A percentile compares a stretch with the other conserved stretches of the same genome.
Conservation (phyloP, 768 basidiomycete species). For the Boletus vinaceobasis region DNA sequence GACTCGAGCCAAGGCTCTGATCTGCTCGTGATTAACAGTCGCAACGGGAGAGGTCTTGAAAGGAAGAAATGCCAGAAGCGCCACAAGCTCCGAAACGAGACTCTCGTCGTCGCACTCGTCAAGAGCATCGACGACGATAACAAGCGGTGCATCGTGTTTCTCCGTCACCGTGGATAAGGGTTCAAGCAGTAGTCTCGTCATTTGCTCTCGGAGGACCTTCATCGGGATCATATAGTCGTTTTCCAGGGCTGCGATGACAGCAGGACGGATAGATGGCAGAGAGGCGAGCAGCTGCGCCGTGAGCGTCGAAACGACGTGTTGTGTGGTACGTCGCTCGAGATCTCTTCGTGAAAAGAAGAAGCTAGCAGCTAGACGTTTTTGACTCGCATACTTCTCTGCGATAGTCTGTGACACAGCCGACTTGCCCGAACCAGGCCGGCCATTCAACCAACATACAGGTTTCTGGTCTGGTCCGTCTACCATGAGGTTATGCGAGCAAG, state of each 20-base stretch:
- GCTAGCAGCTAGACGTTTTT: constrained; percentile 28
- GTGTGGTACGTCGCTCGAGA: constrained; percentile 19
- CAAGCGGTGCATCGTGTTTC: constrained; percentile 3
- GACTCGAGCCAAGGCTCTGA: constrained; percentile 18
- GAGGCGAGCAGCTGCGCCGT: constrained; percentile 28
- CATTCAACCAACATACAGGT: constrained; percentile 25
- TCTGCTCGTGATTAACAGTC: constrained; percentile 28
- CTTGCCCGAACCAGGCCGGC: constrained; percentile 26
- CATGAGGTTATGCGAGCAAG: constrained; percentile 15
- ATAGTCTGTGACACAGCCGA: constrained; percentile 32
- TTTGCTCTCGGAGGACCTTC: constrained; percentile 29
- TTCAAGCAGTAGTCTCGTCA: constrained; percentile 24
- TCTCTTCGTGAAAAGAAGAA: constrained; percentile 37
- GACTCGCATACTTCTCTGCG: constrained; percentile 21
- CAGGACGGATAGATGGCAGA: constrained; percentile 21
- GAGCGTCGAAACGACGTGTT: constrained; percentile 30
- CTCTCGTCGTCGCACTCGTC: constrained; percentile 27
- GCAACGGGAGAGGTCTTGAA: constrained; percentile 10
- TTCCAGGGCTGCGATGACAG: constrained; percentile 23
- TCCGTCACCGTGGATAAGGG: constrained; percentile 16
- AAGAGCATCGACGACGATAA: constrained; percentile 24
- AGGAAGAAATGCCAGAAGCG: constrained; percentile 20
- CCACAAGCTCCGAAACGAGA: constrained; percentile 25
- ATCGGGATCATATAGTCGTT: constrained; percentile 23
- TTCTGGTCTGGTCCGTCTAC: constrained; percentile 6